These are phyloP conservation scores for Macadamia tetraphylla DNA, from an alignment of 164 flowering plant species.

Conservation along the genomic window DNA sequence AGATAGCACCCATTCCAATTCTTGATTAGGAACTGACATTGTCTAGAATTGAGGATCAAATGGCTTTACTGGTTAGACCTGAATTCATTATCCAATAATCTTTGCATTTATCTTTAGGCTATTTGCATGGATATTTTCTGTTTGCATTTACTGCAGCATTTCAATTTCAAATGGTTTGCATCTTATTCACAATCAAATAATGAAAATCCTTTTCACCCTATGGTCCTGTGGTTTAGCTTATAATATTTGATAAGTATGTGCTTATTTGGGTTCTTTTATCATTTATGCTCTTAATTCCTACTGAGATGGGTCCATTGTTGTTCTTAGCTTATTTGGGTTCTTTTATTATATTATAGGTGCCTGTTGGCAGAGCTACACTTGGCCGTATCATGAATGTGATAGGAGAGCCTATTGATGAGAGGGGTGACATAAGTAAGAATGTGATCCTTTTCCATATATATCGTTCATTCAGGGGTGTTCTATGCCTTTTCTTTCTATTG, in stretches of 20 bases:
- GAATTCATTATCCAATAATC: too few species aligned
- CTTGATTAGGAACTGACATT: too few species aligned
- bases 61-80: too few species aligned
- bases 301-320: neutral
- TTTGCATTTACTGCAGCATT: too few species aligned
- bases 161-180: too few species aligned
- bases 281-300: neutral
- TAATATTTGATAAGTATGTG: neutral
- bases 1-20: too few species aligned
- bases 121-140: too few species aligned
- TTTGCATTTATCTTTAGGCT: too few species aligned
- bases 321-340: neutral
- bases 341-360: conserved; percentile 42
- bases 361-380: conserved; percentile 96
- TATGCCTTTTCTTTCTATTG: neutral
- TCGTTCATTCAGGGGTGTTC: neutral
- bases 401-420: conserved; percentile 97
- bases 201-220: too few species aligned
- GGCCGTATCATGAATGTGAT: conserved; percentile 96
- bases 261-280: neutral
- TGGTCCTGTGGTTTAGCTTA: too few species aligned
- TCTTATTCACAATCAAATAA: too few species aligned
- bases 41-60: too few species aligned
- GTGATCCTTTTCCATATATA: neutral
- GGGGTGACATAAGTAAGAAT: conserved; percentile 79